Evolutionary conservation across 768 basidiomycete genomes (phyloP).

Genomic region (Suillus plorans): DNA sequence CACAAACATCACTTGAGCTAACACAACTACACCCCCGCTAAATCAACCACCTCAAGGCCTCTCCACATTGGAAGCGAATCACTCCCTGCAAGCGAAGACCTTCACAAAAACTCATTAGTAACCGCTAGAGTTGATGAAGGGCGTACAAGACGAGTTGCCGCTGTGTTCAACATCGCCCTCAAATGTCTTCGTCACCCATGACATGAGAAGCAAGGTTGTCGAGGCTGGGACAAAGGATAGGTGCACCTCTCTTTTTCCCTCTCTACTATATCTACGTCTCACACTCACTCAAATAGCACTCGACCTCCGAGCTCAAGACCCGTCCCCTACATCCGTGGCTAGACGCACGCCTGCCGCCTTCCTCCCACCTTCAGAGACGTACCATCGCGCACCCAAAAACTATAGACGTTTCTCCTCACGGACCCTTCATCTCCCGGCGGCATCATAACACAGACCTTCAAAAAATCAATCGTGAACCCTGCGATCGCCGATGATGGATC

Average conservation of each 20-base stretch:
- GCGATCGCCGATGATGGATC: too few relatives aligned
- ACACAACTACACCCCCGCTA: slow-evolving; percentile 45
- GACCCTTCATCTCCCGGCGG: too few relatives aligned
- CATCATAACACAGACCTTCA: too few relatives aligned
- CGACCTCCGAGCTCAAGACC: background rate
- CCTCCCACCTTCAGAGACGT: too few relatives aligned
- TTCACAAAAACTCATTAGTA: slow-evolving; percentile 13
- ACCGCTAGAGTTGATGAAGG: slow-evolving; percentile 35
- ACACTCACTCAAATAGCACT: background rate
- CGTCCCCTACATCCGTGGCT: too few relatives aligned
- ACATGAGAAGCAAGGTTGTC: slow-evolving; percentile 29
- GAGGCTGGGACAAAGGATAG: slow-evolving; percentile 25
- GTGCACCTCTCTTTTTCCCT: background rate
- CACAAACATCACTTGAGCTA: too few relatives aligned
- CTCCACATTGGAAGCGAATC: slow-evolving; percentile 19
- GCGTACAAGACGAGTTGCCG: slow-evolving; percentile 43
- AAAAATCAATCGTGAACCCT: too few relatives aligned
- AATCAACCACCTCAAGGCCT: slow-evolving; percentile 13
- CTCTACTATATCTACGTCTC: background rate
- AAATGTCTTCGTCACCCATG: slow-evolving; percentile 35
- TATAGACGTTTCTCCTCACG: too few relatives aligned
- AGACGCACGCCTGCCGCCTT: too few relatives aligned
- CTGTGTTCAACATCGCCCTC: slow-evolving; percentile 40
- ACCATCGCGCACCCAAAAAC: too few relatives aligned
- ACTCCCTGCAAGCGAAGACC: background rate